These are phyloP conservation scores for Lagenidium sp. DNA, from an alignment of 352 stramenopile species.

Conservation along the genomic window DNA sequence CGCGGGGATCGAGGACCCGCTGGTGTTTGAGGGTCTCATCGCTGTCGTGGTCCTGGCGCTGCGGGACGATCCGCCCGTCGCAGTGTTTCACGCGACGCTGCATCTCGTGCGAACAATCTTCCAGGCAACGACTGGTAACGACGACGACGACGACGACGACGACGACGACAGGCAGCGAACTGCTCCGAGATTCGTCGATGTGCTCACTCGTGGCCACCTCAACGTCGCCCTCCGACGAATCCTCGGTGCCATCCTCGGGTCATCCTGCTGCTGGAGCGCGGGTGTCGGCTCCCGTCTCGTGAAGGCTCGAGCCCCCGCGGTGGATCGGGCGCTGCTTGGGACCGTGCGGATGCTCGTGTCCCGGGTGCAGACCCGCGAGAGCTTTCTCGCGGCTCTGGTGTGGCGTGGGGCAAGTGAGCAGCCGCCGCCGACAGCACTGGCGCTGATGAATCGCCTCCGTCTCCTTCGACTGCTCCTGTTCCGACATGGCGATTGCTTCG, in stretches of 20 bases:
- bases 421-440: too few species aligned
- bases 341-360: constrained; percentile 29
- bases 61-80: background rate
- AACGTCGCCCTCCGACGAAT: constrained; percentile 19
- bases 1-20: constrained; percentile 8
- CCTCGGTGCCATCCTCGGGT: constrained; percentile 18
- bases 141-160: background rate
- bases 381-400: constrained; percentile 20
- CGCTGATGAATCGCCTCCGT: constrained; percentile 13
- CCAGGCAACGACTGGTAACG: background rate
- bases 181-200: background rate
- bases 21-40: constrained; percentile 33
- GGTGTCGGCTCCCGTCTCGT: background rate
- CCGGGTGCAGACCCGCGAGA: constrained; percentile 18
- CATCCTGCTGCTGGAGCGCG: constrained; percentile 29
- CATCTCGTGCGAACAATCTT: constrained; percentile 36
- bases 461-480: constrained; percentile 19
- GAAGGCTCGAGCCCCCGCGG: background rate
- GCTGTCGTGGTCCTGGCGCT: constrained; percentile 24
- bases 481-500: constrained; percentile 3
- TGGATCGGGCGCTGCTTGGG: constrained; percentile 24
- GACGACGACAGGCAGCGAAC: background rate
- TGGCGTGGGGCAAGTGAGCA: too few species aligned
- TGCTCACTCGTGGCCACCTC: constrained; percentile 2
- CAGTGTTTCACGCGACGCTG: constrained; percentile 27